These are phyloP conservation scores for Orobanche coerulescens DNA, from an alignment of 257 asterid species.

Conservation along the genomic window DNA sequence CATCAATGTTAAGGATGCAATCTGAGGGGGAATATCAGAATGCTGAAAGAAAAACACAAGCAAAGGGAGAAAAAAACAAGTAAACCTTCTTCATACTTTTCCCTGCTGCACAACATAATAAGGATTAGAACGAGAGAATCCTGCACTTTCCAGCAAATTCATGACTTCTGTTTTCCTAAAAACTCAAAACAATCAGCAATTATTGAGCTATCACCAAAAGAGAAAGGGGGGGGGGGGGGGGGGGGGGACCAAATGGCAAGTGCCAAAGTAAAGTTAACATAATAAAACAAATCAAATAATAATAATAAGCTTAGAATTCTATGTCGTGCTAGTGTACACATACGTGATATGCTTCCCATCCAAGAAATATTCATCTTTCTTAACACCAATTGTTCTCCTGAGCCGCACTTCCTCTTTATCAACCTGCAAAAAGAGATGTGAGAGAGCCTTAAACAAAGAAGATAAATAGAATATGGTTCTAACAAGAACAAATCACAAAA, in stretches of 20 bases:
- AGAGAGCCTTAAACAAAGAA: constrained; percentile 17
- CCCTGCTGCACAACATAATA: constrained; percentile 99
- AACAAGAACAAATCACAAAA: neutral
- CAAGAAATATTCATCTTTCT: constrained; percentile 93
- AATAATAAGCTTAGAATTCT: constrained; percentile 10
- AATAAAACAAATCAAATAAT: neutral
- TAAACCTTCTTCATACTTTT: constrained; percentile 39
- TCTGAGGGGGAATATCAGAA: constrained; percentile 42
- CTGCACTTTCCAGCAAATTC: constrained; percentile 99
- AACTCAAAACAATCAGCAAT: constrained; percentile 22
- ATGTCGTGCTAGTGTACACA: constrained; percentile 24
- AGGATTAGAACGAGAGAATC: constrained; percentile 99
- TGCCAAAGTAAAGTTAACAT: neutral
- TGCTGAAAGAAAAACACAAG: constrained; percentile 21
- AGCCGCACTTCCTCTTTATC: constrained; percentile 97
- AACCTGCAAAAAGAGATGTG: constrained; percentile 45
- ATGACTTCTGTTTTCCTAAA: constrained; percentile 96
- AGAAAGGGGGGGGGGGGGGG: neutral
- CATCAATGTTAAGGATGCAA: constrained; percentile 86
- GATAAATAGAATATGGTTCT: constrained; percentile 3
- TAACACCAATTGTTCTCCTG: constrained; percentile 91
- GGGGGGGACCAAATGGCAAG: neutral
- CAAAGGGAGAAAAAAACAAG: constrained; percentile 13
- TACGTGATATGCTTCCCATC: constrained; percentile 99
- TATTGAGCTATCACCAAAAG: constrained; percentile 13